phyloP scores from a whole-genome alignment of 805 yeast species.

The Nakazawaea ambrosiae region DNA sequence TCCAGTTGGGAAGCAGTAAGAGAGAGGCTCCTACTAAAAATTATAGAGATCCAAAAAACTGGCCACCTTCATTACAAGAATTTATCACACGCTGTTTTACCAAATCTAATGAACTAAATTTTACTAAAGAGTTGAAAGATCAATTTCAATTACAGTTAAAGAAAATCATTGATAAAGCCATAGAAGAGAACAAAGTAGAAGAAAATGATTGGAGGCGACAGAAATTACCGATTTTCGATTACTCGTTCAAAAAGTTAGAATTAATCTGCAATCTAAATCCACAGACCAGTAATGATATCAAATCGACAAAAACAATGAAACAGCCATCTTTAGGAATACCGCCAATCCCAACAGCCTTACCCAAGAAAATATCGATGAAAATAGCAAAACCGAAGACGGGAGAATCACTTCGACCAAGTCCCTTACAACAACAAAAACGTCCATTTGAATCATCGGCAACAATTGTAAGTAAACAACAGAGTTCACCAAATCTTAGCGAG shows the following conservation, averaged over 20 bases:
- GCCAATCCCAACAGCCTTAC: constrained; percentile 3
- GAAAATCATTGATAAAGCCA: constrained; percentile 40
- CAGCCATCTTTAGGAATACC: constrained; percentile 3
- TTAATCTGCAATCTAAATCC: constrained; percentile 5
- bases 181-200: constrained; percentile 33
- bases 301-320: background rate
- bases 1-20: constrained; percentile 16
- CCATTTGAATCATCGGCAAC: too few relatives aligned
- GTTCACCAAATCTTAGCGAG: background rate
- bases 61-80: constrained; percentile 50
- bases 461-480: background rate
- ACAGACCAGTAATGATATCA: background rate
- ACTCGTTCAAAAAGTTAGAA: constrained; percentile 9
- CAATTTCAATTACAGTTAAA: constrained; percentile 45
- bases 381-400: constrained; percentile 8
- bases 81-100: constrained; percentile 44
- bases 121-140: constrained; percentile 23
- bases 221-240: constrained; percentile 38
- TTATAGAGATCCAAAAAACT: constrained; percentile 26
- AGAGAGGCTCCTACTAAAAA: constrained; percentile 4
- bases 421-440: background rate
- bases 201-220: constrained; percentile 48
- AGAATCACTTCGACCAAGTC: constrained; percentile 4
- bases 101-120: constrained; percentile 28
- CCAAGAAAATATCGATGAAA: constrained; percentile 8